Percentiles rank a stretch among this genome's conserved stretches.
phyloP scores from a whole-genome alignment of 1,139 yeast genomes.

The Blastobotrys ciferrii region DNA sequence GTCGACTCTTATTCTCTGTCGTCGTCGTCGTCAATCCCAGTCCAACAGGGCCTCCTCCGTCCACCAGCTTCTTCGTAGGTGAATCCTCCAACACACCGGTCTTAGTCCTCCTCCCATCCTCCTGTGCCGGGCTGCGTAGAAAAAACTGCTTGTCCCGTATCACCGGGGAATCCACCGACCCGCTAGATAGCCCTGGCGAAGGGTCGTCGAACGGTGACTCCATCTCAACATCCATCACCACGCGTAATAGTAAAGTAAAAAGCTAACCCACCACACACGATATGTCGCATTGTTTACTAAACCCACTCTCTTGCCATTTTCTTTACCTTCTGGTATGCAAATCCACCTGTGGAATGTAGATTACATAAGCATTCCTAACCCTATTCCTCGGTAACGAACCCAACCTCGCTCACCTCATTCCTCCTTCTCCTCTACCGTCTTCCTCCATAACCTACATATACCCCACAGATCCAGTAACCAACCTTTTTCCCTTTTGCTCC shows the following conservation, averaged over 20 bases:
- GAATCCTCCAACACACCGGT: neutral
- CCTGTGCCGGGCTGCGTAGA: neutral
- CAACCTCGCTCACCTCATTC: too few relatives aligned
- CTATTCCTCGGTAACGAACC: too few relatives aligned
- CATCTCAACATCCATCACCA: neutral
- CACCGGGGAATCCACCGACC: neutral
- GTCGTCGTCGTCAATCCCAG: neutral
- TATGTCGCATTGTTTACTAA: neutral
- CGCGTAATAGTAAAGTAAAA: neutral
- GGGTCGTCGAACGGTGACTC: conserved; percentile 9
- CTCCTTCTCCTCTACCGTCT: too few relatives aligned
- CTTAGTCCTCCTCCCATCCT: neutral
- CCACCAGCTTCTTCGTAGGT: neutral
- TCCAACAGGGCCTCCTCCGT: neutral
- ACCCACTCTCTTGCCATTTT: neutral
- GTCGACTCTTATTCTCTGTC: neutral
- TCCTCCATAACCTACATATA: too few relatives aligned
- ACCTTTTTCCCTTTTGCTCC: too few relatives aligned
- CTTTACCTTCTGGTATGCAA: neutral
- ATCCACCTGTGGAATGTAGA: conserved; percentile 4
- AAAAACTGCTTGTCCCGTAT: conserved; percentile 3
- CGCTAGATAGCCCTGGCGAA: neutral
- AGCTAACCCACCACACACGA: neutral
- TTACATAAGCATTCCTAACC: neutral
- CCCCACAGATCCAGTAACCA: too few relatives aligned